Evolutionary conservation across 106 monocot species (phyloP).

Genomic region (Acorus calamus): DNA sequence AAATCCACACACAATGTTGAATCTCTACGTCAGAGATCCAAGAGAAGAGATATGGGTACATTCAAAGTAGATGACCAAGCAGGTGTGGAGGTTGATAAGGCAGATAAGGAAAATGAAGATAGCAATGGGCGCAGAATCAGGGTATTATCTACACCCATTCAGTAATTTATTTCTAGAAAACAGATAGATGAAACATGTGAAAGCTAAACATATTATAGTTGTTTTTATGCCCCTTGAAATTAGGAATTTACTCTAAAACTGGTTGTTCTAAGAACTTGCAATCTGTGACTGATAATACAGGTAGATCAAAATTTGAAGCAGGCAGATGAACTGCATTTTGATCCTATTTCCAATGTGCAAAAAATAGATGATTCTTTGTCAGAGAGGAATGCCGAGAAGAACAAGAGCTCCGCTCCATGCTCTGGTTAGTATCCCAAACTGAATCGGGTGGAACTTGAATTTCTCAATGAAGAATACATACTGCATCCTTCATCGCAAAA

Average conservation of each 20-base stretch:
- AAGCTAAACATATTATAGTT: no score
- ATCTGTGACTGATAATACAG: slow-evolving; percentile 28
- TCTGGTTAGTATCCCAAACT: slow-evolving; percentile 15
- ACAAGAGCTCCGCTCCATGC: slow-evolving; percentile 6
- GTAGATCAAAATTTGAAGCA: slow-evolving; percentile 15
- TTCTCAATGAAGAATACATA: no score
- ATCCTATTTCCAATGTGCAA: slow-evolving; percentile 8
- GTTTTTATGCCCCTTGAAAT: not conserved
- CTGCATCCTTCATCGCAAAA: no score
- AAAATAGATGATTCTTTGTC: slow-evolving; percentile 13
- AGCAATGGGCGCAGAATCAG: slow-evolving; percentile 5
- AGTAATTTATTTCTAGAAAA: no score
- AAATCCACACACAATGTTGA: slow-evolving; percentile 22
- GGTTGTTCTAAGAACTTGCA: not conserved
- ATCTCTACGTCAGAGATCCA: slow-evolving; percentile 16
- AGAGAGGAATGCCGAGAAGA: slow-evolving; percentile 25
- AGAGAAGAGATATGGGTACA: slow-evolving; percentile 21
- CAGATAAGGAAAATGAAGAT: slow-evolving; percentile 15
- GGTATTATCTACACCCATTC: slow-evolving; percentile 7
- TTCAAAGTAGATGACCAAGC: slow-evolving; percentile 16
- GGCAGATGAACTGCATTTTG: slow-evolving; percentile 11
- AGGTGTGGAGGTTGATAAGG: slow-evolving; percentile 8
- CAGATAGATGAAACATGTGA: no score
- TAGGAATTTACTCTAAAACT: not conserved
- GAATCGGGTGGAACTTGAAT: no score